A percentile compares a stretch with the other conserved stretches of the same genome.
These are phyloP conservation scores for Asterochloris sp. DNA, from an alignment of 139 green algal genomes.

Conservation along the genomic window DNA sequence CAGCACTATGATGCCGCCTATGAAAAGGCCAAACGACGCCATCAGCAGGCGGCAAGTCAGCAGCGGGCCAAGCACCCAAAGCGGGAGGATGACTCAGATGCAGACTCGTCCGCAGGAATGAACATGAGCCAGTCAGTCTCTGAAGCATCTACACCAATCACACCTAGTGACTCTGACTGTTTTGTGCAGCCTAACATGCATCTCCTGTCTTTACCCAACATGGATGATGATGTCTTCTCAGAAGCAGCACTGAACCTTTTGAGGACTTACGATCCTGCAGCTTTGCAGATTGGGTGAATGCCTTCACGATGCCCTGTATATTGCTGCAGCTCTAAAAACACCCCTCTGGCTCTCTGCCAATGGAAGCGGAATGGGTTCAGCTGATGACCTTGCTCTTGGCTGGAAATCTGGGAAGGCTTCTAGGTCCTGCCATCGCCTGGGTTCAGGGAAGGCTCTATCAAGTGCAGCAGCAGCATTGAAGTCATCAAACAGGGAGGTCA, in stretches of 20 bases:
- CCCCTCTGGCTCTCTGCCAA: too few relatives aligned
- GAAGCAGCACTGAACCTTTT: neutral
- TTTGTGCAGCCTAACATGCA: constrained; percentile 2
- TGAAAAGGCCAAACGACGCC: too few relatives aligned
- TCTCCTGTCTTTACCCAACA: neutral
- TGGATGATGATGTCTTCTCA: neutral
- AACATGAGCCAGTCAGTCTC: neutral
- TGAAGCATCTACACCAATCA: neutral
- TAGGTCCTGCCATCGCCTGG: too few relatives aligned
- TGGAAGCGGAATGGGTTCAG: too few relatives aligned
- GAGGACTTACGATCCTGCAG: neutral
- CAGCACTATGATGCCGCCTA: too few relatives aligned
- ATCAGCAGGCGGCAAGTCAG: neutral
- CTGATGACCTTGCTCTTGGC: too few relatives aligned
- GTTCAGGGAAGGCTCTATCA: too few relatives aligned
- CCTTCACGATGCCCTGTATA: too few relatives aligned
- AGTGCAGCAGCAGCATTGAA: too few relatives aligned
- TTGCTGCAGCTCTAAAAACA: too few relatives aligned
- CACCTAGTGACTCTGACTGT: constrained; percentile 1
- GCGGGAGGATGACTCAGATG: neutral
- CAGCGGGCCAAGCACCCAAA: neutral
- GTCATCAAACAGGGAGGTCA: too few relatives aligned
- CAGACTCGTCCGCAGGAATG: neutral
- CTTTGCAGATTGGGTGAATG: neutral
- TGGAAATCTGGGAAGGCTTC: too few relatives aligned